phyloP scores from a whole-genome alignment of 768 basidiomycete genomes.

The Sarcodon aspratus region DNA sequence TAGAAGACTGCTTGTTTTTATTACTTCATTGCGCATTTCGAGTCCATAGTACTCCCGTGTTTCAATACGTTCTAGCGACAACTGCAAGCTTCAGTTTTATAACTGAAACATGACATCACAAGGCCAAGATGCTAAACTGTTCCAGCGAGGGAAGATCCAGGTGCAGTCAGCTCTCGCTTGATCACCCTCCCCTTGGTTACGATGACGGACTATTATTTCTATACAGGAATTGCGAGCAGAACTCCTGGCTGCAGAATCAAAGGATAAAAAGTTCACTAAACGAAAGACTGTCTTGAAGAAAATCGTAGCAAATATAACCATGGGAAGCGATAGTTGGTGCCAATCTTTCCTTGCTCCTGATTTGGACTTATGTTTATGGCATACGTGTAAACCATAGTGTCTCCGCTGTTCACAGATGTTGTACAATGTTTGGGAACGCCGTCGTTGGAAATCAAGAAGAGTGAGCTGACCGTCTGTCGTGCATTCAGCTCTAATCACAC shows the following conservation, averaged over 20 bases:
- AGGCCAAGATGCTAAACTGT: conserved; percentile 86
- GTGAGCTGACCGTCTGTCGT: conserved; percentile 33
- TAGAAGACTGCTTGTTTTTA: too few species aligned
- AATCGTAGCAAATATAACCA: conserved; percentile 97
- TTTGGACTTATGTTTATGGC: conserved; percentile 11
- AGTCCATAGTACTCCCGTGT: too few species aligned
- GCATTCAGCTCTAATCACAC: not conserved
- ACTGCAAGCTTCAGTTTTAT: not conserved
- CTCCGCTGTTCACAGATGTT: conserved; percentile 89
- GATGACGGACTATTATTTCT: conserved; percentile 6
- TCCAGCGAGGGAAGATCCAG: conserved; percentile 86
- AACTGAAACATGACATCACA: conserved; percentile 29
- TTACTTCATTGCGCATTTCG: too few species aligned
- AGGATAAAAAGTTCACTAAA: conserved; percentile 94
- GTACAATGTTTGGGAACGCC: conserved; percentile 94
- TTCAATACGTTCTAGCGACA: not conserved
- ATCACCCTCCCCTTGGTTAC: conserved; percentile 3
- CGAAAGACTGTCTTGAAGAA: conserved; percentile 94
- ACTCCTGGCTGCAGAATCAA: conserved; percentile 81
- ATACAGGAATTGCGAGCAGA: conserved; percentile 81
- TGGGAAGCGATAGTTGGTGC: conserved; percentile 96
- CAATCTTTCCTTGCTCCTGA: conserved; percentile 1
- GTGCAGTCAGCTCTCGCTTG: conserved; percentile 25
- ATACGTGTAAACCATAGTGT: conserved; percentile 45
- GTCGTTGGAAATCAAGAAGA: conserved; percentile 97